A percentile compares a stretch with the other conserved stretches of the same genome.
phyloP scores from a whole-genome alignment of 805 yeast genomes.

The Wickerhamiella lipophila region DNA sequence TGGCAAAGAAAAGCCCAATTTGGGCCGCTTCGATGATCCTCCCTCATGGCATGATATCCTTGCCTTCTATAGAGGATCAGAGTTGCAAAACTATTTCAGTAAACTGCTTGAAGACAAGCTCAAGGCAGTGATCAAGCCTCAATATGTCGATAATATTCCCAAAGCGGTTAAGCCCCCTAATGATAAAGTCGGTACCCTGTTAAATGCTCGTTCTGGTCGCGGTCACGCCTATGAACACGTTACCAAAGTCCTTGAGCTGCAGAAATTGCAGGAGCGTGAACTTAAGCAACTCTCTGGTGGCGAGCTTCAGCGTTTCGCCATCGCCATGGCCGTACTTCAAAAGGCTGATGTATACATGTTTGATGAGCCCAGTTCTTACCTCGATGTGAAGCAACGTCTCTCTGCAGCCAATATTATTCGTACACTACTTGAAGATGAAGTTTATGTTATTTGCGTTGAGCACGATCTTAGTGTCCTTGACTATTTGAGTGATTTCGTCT shows the following conservation, averaged over 20 bases:
- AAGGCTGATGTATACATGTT: conserved; percentile 95
- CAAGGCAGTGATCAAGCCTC: conserved; percentile 97
- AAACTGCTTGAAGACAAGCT: conserved; percentile 87
- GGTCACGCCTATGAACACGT: conserved; percentile 51
- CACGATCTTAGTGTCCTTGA: conserved; percentile 97
- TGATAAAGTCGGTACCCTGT: conserved; percentile 65
- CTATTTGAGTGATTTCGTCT: conserved; percentile 89
- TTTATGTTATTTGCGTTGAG: conserved; percentile 90
- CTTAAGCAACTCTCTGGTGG: conserved; percentile 91
- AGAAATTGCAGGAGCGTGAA: conserved; percentile 71
- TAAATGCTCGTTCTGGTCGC: conserved; percentile 67
- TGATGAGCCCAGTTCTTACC: conserved; percentile 96
- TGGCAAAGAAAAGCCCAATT: conserved; percentile 93
- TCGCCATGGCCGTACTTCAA: conserved; percentile 95
- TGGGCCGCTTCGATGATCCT: conserved; percentile 88
- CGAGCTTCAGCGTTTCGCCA: conserved; percentile 95
- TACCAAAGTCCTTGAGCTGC: conserved; percentile 59
- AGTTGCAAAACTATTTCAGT: conserved; percentile 90
- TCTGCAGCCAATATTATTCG: conserved; percentile 94
- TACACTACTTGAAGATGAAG: conserved; percentile 58
- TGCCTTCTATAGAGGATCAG: conserved; percentile 88
- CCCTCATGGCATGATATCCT: conserved; percentile 96
- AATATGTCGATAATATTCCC: conserved; percentile 95
- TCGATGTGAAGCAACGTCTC: conserved; percentile 97
- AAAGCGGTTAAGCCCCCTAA: conserved; percentile 88